Base-by-base conservation (phyloP, 768 basidiomycete species). In the Exsudoporus frostii region DNA sequence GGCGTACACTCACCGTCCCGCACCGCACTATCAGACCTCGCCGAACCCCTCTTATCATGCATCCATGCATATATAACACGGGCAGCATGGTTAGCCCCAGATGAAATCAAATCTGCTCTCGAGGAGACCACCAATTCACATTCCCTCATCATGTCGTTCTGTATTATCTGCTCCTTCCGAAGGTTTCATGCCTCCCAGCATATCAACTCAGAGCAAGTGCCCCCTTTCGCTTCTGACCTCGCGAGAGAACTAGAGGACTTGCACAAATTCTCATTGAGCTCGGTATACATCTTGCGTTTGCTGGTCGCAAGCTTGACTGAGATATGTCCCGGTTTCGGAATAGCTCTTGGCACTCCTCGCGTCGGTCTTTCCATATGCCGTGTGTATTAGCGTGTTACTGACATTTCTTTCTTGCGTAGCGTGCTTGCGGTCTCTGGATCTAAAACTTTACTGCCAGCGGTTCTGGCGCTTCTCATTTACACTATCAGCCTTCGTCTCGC, bases 401-500 rank as follows among this genome's bases (percentile, higher is more conserved):
- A 45, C 14, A 3, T 15, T n/a, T n/a, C 10, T 41, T 13, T 27
- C 27, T 14, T 25, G 17, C 15, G 9, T 41, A 63, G 62, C 8
- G 25, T 63, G 37, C 53, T 63, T 13, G 41, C 51, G 0, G 24
- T 59, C 15, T 56, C 59, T 3, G 55, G 54, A 15, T 55, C 46
- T 1, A 38, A 29, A 17, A 24, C 48, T 2, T 51, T 61, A 24
- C 17, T 25, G 11, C 59, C 55, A 13, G 44, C 49, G 8, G 56
- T 53, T 2, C 55, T 64, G 25, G 43, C 48, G 3, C 52, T 64
- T 38, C 37, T 60, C 15, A 49, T 64, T 5, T 63, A 60, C 19
- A 60, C 62, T 5, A 53, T 60, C 42, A 60, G 53, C 8, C 51
- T 64, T 27, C 53, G 60, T 29, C 47, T 58, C 40, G 44, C 56